Base-by-base conservation (phyloP, 176 grass and related monocot species). In the Sorghum bicolor region DNA sequence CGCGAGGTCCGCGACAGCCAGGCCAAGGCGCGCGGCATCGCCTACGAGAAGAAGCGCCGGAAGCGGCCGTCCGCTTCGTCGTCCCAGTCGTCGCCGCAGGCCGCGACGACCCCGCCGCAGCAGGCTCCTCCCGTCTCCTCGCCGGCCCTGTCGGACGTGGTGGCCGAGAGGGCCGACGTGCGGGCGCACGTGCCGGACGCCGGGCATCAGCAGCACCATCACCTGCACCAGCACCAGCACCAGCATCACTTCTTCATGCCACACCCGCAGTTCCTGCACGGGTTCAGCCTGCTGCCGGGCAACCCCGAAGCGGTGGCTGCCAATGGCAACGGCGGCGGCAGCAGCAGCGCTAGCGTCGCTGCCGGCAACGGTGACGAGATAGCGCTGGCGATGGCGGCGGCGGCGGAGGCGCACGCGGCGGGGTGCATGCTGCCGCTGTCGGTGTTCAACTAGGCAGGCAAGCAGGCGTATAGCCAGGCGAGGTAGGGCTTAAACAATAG, bases 1-100 rank as follows among this genome's bases (percentile, higher is more conserved):
- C 84, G 92, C 53, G 92, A 92, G 85, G 78, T 94, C 29, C 76
- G 89, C 31, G 90, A 91, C 55, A 52, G 17, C 78, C 90, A 91
- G 78, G 82, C 90, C 78, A 91, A 91, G 85, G 90, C 90, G 0
- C 86, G 90, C 9, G 90, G 90, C 72, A 88, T 91, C 82, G 73
- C 90, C 30, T 91, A 91, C 82, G 82, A 91, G 90, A 91, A 91
- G 86, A 91, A 91, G 86, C 82, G 86, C 58, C 86, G 82, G 37
- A 91, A 91, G 82, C 86, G 90, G 31, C 80, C 88, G 4, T 28
- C 84, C 13, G 2, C 72, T 1, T 26, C 70, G n/a, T n/a, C n/a
- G 25, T 73, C 70, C 69, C 40, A 43, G 67, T 40, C 19, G 20
- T 78, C 87, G 12, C 34, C 70, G 34, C 25, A 52, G 17, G 55